These are phyloP conservation scores for Panicum miliaceum DNA, from an alignment of 176 grass and related monocot genomes.

Conservation along the genomic window DNA sequence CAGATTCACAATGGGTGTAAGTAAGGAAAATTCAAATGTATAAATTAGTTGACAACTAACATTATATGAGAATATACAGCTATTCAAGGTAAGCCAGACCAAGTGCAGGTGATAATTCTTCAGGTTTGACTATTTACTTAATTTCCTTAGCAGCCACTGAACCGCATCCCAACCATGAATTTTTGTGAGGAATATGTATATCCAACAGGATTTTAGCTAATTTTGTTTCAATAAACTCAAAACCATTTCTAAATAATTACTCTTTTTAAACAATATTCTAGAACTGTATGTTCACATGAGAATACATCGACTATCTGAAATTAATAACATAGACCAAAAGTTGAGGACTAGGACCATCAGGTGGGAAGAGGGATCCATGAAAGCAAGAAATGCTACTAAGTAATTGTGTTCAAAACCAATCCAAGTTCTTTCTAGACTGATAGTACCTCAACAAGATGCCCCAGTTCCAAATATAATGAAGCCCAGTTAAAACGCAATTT, in stretches of 20 bases:
- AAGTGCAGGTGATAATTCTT: background rate
- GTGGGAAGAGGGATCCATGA: background rate
- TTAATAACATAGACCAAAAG: background rate
- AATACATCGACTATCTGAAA: background rate
- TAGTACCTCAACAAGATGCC: background rate
- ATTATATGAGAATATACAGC: background rate
- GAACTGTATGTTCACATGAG: background rate
- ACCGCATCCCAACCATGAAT: background rate
- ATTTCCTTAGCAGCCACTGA: background rate
- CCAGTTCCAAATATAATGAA: background rate
- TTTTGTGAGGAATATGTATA: background rate
- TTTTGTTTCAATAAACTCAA: slow-evolving; percentile 6
- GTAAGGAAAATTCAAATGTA: background rate
- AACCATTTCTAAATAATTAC: background rate
- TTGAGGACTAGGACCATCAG: background rate
- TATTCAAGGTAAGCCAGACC: background rate
- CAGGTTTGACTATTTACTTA: background rate
- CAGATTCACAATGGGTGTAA: background rate
- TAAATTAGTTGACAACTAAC: background rate
- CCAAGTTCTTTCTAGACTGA: background rate
- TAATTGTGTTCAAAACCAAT: background rate
- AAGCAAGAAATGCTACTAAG: background rate
- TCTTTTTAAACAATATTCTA: background rate
- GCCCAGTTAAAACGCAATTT: background rate
- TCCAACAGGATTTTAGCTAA: background rate